These are phyloP conservation scores for Dictyostelium brefeldianum DNA, from an alignment of 78 protist genomes.

Conservation along the genomic window DNA sequence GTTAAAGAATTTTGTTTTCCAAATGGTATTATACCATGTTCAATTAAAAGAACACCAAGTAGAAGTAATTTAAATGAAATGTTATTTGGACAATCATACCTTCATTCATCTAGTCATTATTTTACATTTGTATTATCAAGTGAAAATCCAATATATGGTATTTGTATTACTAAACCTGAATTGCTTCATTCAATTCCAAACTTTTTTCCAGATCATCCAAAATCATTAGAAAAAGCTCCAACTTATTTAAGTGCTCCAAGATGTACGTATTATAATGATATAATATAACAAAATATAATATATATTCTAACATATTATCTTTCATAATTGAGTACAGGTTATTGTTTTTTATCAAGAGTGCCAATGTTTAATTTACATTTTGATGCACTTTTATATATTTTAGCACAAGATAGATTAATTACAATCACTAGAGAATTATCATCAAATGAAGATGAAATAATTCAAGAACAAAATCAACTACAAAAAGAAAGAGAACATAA, in stretches of 20 bases:
- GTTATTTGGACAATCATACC: slow-evolving; percentile 67
- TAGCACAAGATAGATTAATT: slow-evolving; percentile 77
- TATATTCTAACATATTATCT: not conserved
- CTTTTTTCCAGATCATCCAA: slow-evolving; percentile 63
- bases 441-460: slow-evolving; percentile 39
- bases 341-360: slow-evolving; percentile 53
- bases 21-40: slow-evolving; percentile 58
- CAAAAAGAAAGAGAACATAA: not conserved
- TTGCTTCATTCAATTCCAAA: slow-evolving; percentile 56
- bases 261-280: not conserved
- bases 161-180: slow-evolving; percentile 73
- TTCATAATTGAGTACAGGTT: slow-evolving; percentile 7
- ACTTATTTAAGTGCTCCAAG: slow-evolving; percentile 62
- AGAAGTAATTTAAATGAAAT: slow-evolving; percentile 53
- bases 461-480: not conserved
- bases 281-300: not conserved
- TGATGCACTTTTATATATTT: slow-evolving; percentile 55
- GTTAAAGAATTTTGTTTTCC: slow-evolving; percentile 75
- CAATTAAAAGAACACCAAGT: slow-evolving; percentile 62
- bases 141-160: slow-evolving; percentile 69
- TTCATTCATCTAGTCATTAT: slow-evolving; percentile 44
- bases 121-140: slow-evolving; percentile 69
- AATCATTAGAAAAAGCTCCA: slow-evolving; percentile 29
- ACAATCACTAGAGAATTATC: slow-evolving; percentile 65
- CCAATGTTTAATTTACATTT: slow-evolving; percentile 70